Evolutionary conservation across 2,329 filamentous ascomycete species (phyloP).

Genomic region (Endoconidiophora polonica): DNA sequence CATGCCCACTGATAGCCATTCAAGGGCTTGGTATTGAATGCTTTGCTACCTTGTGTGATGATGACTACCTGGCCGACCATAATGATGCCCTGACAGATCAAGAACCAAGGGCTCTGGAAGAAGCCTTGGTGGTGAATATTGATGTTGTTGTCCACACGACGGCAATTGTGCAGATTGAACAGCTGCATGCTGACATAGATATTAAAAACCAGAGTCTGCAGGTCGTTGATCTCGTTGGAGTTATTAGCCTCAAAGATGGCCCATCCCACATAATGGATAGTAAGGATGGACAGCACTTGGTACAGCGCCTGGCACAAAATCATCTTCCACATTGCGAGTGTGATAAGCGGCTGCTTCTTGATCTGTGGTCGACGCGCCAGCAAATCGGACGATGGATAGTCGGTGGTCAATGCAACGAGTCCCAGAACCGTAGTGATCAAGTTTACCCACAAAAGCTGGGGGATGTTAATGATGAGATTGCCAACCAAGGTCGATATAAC

Average conservation of each 20-base stretch:
- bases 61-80: slow-evolving; percentile 56
- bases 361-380: slow-evolving; percentile 22
- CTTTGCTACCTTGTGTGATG: slow-evolving; percentile 50
- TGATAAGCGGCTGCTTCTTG: slow-evolving; percentile 59
- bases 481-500: slow-evolving; percentile 38
- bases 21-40: slow-evolving; percentile 45
- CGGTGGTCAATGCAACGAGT: slow-evolving; percentile 31
- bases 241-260: slow-evolving; percentile 28
- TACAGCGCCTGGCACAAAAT: slow-evolving; percentile 45
- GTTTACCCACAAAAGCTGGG: slow-evolving; percentile 44
- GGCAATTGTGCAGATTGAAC: slow-evolving; percentile 52
- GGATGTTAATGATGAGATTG: slow-evolving; percentile 36
- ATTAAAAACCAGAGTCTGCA: slow-evolving; percentile 51
- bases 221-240: slow-evolving; percentile 25
- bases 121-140: slow-evolving; percentile 66
- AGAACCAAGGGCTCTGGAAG: slow-evolving; percentile 59
- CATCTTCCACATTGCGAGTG: slow-evolving; percentile 53
- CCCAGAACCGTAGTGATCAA: slow-evolving; percentile 45
- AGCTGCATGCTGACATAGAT: slow-evolving; percentile 59
- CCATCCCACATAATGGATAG: slow-evolving; percentile 43
- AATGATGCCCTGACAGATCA: slow-evolving; percentile 49
- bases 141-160: slow-evolving; percentile 49
- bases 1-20: slow-evolving; percentile 53
- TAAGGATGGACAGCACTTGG: slow-evolving; percentile 39
- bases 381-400: slow-evolving; percentile 21